Conservation (phyloP, 352 stramenopile genomes). For the Globisporangium lucens region DNA sequence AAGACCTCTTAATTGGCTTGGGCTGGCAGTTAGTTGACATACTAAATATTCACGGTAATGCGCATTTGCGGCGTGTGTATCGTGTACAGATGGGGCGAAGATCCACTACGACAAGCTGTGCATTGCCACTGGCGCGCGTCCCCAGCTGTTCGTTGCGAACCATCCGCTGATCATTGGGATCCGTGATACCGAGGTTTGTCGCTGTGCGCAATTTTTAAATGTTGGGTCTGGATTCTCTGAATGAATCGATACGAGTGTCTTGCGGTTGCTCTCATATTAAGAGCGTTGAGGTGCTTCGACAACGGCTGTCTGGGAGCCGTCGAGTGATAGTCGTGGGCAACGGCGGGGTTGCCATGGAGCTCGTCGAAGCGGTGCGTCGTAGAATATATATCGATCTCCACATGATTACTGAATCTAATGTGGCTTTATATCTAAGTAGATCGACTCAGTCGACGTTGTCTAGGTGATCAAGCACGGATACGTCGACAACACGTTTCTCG, state of each 20-base stretch:
- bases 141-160: neutral
- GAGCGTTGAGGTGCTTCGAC: neutral
- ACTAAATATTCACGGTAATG: neutral
- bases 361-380: neutral
- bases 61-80: neutral
- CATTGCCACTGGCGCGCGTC: neutral
- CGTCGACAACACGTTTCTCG: neutral
- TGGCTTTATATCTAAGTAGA: neutral
- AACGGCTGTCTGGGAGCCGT: neutral
- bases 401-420: no score
- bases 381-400: neutral
- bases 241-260: no score
- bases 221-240: neutral
- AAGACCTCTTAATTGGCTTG: neutral
- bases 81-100: neutral
- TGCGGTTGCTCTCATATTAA: neutral
- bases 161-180: neutral
- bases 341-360: neutral
- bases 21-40: no score
- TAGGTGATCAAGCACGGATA: neutral
- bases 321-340: neutral
- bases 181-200: neutral
- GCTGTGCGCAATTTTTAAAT: neutral
- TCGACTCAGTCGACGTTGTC: neutral
- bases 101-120: neutral